Conservation (phyloP, 257 asterid species). For the Solanum arcanum region DNA sequence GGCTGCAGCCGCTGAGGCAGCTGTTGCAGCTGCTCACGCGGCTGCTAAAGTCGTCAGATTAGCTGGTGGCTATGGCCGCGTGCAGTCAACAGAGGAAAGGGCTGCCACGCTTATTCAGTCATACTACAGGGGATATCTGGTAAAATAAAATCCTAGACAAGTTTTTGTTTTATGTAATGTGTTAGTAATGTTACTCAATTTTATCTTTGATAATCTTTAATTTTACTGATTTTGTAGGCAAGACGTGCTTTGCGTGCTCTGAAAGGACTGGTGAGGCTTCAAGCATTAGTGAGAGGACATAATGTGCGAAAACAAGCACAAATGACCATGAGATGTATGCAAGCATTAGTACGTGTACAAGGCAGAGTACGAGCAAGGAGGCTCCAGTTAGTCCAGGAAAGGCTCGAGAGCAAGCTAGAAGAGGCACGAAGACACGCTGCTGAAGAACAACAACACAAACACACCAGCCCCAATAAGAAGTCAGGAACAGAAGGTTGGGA, state of each 20-base stretch:
- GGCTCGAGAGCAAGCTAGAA: constrained; percentile 27
- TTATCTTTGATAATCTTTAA: background rate
- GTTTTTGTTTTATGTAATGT: background rate
- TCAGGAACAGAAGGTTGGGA: constrained; percentile 37
- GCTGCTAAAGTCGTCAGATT: constrained; percentile 80
- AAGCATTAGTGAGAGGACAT: constrained; percentile 88
- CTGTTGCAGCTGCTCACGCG: constrained; percentile 77
- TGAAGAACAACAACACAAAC: background rate
- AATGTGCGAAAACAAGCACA: constrained; percentile 88
- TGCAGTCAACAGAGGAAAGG: constrained; percentile 53
- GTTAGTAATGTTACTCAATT: background rate
- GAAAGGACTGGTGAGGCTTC: constrained; percentile 90
- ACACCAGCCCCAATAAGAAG: constrained; percentile 22
- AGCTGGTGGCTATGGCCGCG: constrained; percentile 52
- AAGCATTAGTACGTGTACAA: constrained; percentile 85
- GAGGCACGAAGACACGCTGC: constrained; percentile 20
- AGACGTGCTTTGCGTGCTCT: constrained; percentile 82
- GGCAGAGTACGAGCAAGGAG: constrained; percentile 76
- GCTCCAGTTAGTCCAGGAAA: constrained; percentile 46
- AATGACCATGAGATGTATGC: constrained; percentile 98
- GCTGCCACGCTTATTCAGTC: constrained; percentile 74
- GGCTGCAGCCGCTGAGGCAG: constrained; percentile 93
- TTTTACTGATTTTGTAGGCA: constrained; percentile 31
- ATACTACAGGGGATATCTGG: constrained; percentile 84
- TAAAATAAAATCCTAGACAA: background rate